A percentile compares a stretch with the other conserved stretches of the same genome.
Conservation (phyloP, 306 rosid genomes). For the Trifolium pratense region DNA sequence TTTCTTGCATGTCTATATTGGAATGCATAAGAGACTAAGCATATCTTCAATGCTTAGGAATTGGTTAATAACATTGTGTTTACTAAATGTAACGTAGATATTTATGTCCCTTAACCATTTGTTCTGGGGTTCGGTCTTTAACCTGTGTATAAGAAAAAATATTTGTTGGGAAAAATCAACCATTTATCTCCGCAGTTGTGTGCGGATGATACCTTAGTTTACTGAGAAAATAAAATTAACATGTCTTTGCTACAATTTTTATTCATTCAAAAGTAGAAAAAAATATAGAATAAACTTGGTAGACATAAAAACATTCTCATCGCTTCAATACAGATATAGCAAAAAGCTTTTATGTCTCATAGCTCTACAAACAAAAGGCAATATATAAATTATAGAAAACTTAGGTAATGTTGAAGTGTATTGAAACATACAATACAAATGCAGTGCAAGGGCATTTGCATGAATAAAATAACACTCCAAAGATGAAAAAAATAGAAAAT, state of each 20-base stretch:
- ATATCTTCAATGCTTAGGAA: neutral
- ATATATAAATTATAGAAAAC: neutral
- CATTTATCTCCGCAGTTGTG: no score
- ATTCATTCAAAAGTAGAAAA: neutral
- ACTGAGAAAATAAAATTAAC: no score
- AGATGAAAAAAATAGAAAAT: no score
- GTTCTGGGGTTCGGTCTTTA: no score
- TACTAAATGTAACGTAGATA: no score
- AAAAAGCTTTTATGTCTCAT: neutral
- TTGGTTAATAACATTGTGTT: no score
- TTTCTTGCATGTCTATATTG: neutral
- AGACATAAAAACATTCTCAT: neutral
- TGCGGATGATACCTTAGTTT: no score
- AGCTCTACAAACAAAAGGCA: neutral
- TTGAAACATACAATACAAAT: constrained; percentile 1
- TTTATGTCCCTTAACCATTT: no score
- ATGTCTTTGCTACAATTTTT: neutral
- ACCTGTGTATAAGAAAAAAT: no score
- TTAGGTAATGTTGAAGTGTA: no score
- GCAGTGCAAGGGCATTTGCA: constrained; percentile 2
- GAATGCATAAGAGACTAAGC: neutral
- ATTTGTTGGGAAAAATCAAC: no score
- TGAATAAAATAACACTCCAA: neutral
- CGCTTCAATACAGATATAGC: neutral
- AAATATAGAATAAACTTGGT: neutral